Percentiles rank a stretch among this genome's conserved stretches.
Conservation (phyloP, 106 monocot species). For the Dendrobium officinale region DNA sequence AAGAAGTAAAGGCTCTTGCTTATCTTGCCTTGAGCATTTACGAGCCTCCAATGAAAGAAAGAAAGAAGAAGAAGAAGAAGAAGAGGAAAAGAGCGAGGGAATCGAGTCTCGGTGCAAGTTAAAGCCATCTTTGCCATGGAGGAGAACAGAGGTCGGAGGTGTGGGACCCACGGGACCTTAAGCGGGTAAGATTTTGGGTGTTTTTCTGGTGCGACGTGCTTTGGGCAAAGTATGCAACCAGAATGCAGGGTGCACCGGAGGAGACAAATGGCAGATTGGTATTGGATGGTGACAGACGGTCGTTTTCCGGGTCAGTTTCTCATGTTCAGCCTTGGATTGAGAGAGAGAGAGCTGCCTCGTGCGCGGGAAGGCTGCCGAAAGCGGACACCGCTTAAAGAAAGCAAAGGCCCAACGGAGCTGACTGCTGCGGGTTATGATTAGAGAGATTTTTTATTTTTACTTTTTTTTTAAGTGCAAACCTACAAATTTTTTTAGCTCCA, state of each 20-base stretch:
- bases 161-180: background rate
- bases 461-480: no score
- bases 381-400: background rate
- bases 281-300: background rate
- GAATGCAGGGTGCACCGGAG: background rate
- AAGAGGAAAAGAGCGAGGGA: background rate
- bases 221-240: background rate
- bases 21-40: background rate
- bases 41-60: background rate
- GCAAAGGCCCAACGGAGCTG: no score
- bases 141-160: background rate
- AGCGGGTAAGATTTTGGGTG: background rate
- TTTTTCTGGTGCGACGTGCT: background rate
- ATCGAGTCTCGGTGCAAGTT: background rate
- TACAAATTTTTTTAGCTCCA: no score
- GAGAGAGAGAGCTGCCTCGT: background rate
- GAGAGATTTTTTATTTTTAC: no score
- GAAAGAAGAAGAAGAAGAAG: background rate
- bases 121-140: background rate
- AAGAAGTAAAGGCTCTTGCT: background rate
- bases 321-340: background rate
- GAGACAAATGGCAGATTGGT: background rate
- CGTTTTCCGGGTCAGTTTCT: background rate
- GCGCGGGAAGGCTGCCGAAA: constrained; percentile 8
- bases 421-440: no score